phyloP scores from a whole-genome alignment of 305 asterid species.

The Ilex paraguariensis region DNA sequence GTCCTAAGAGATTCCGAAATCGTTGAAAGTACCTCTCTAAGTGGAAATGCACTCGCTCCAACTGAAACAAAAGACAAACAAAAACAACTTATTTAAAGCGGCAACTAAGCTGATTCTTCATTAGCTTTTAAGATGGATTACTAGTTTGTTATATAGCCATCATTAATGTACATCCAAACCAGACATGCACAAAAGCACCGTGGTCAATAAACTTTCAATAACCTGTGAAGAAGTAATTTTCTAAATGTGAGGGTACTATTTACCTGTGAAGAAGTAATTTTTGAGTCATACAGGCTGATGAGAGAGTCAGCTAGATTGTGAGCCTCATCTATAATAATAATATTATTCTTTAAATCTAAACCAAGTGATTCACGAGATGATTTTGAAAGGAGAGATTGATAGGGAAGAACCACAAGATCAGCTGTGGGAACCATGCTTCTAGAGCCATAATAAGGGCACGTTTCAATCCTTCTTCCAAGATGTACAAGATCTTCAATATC shows the following conservation, averaged over 20 bases:
- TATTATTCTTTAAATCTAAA: constrained; percentile 65
- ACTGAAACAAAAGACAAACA: constrained; percentile 40
- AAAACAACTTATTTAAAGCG: not conserved
- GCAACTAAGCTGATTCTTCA: not conserved
- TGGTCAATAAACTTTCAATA: no score
- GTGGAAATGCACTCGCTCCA: constrained; percentile 60
- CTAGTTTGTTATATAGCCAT: not conserved
- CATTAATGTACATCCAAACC: not conserved
- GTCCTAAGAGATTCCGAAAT: constrained; percentile 76
- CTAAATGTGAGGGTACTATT: constrained; percentile 8
- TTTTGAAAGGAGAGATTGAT: constrained; percentile 97
- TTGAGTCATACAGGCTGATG: constrained; percentile 81
- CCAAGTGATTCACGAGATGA: constrained; percentile 89
- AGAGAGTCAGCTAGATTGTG: constrained; percentile 97
- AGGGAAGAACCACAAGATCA: constrained; percentile 92
- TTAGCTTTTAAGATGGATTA: not conserved
- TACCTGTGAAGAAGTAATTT: constrained; percentile 76
- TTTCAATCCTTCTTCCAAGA: constrained; percentile 62
- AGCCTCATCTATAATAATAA: constrained; percentile 90
- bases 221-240: no score
- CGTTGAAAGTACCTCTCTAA: constrained; percentile 64
- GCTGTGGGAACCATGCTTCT: constrained; percentile 75
- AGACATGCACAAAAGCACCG: no score
- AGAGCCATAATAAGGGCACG: constrained; percentile 97
- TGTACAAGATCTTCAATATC: constrained; percentile 95